A percentile compares a stretch with the other conserved stretches of the same genome.
phyloP scores from a whole-genome alignment of 2,329 filamentous ascomycete genomes.

The Arthrobotrys megalospora region DNA sequence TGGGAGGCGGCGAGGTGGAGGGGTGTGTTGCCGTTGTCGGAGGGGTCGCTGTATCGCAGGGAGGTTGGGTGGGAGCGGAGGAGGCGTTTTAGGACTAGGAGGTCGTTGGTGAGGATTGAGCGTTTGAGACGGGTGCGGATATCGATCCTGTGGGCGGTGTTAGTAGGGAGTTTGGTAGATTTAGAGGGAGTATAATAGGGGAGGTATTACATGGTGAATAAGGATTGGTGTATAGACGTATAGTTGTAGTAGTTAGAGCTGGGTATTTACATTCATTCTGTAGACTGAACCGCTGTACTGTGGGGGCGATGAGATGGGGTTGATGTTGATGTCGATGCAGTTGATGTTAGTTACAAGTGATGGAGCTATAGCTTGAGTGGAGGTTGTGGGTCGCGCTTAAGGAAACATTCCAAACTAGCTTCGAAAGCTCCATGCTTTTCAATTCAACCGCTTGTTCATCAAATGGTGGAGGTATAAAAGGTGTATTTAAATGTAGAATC shows the following conservation, averaged over 20 bases:
- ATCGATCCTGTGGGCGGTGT: slow-evolving; percentile 61
- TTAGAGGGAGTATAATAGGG: neutral
- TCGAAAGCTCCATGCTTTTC: too few relatives aligned
- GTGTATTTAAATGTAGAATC: slow-evolving; percentile 7
- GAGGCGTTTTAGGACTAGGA: slow-evolving; percentile 64
- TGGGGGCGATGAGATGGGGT: neutral
- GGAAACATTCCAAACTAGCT: too few relatives aligned
- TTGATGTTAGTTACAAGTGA: too few relatives aligned
- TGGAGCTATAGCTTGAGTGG: too few relatives aligned
- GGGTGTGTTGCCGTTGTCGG: slow-evolving; percentile 62
- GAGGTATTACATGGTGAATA: slow-evolving; percentile 22
- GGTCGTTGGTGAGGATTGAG: slow-evolving; percentile 63
- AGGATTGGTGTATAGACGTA: neutral
- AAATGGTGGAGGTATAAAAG: too few relatives aligned
- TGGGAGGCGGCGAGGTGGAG: slow-evolving; percentile 63
- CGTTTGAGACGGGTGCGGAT: slow-evolving; percentile 64
- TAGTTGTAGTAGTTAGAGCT: too few relatives aligned
- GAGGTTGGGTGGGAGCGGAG: slow-evolving; percentile 62
- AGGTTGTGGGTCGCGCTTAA: too few relatives aligned
- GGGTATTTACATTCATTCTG: too few relatives aligned
- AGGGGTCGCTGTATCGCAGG: slow-evolving; percentile 62
- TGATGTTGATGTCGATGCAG: too few relatives aligned
- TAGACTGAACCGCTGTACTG: neutral
- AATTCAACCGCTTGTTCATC: too few relatives aligned
- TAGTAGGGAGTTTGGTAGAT: neutral